Conservation (phyloP, 106 monocot species). For the Narthecium ossifragum region DNA sequence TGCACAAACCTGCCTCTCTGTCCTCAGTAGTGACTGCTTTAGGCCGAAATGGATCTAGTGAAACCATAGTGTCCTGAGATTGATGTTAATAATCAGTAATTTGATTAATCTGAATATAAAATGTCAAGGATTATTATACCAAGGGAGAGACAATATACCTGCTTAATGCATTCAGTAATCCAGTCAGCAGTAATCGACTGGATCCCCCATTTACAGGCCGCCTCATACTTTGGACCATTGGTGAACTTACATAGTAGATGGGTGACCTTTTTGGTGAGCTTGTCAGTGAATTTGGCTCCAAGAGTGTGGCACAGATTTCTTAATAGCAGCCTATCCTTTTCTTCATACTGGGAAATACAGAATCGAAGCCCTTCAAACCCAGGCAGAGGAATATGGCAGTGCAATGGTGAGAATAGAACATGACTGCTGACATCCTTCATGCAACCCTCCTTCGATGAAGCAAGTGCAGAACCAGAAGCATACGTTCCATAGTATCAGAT, state of each 20-base stretch:
- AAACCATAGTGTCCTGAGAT: constrained; percentile 65
- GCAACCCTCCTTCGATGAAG: constrained; percentile 49
- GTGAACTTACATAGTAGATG: constrained; percentile 94
- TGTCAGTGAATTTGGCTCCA: constrained; percentile 77
- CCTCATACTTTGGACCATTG: constrained; percentile 82
- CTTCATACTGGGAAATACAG: constrained; percentile 92
- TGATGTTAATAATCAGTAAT: no score
- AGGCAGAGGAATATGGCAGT: constrained; percentile 70
- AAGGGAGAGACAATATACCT: constrained; percentile 26
- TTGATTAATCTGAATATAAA: neutral
- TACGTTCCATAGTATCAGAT: no score
- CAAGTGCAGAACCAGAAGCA: no score
- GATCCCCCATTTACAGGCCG: constrained; percentile 74
- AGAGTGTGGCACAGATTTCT: constrained; percentile 75
- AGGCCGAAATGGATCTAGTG: constrained; percentile 62
- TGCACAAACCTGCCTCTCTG: constrained; percentile 75
- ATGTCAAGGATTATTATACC: neutral
- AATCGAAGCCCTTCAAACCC: constrained; percentile 73
- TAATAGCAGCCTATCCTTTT: constrained; percentile 69
- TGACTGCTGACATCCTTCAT: constrained; percentile 76
- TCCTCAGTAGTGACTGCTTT: constrained; percentile 62
- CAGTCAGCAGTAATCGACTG: constrained; percentile 80
- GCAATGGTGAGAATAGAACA: constrained; percentile 77
- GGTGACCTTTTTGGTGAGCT: constrained; percentile 60
- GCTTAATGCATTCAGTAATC: constrained; percentile 71